phyloP scores from a whole-genome alignment of 148 eudicot species.

The Cornus florida region DNA sequence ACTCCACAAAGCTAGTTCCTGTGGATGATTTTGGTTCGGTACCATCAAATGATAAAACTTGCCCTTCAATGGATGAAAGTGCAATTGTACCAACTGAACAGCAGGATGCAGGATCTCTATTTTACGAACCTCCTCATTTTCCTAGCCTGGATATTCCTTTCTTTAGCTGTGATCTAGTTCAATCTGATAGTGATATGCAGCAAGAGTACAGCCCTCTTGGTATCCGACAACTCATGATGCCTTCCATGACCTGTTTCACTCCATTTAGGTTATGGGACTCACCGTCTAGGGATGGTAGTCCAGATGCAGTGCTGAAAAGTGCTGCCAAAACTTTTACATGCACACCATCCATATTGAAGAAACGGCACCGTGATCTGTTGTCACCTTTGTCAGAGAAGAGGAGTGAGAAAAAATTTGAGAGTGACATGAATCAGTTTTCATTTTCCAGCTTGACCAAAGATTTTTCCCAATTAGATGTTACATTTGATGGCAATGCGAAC shows the following conservation, averaged over 20 bases:
- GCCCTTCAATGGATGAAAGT: conserved; percentile 32
- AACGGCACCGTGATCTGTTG: conserved; percentile 74
- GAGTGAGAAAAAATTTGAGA: conserved; percentile 63
- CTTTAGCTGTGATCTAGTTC: conserved; percentile 90
- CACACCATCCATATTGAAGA: conserved; percentile 91
- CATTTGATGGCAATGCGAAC: conserved; percentile 42
- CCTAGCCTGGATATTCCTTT: conserved; percentile 90
- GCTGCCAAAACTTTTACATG: conserved; percentile 79
- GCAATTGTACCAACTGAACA: conserved; percentile 23
- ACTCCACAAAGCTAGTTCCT: conserved; percentile 43
- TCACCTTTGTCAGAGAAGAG: conserved; percentile 93
- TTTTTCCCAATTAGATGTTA: conserved; percentile 65
- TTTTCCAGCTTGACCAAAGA: conserved; percentile 59
- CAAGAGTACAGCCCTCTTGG: conserved; percentile 97
- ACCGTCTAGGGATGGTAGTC: conserved; percentile 61
- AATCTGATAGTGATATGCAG: conserved; percentile 58
- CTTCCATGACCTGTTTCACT: conserved; percentile 53
- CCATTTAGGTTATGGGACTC: conserved; percentile 90
- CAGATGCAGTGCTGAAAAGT: conserved; percentile 76
- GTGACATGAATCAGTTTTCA: conserved; percentile 40
- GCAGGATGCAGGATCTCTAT: conserved; percentile 60
- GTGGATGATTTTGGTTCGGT: conserved; percentile 48
- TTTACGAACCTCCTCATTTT: conserved; percentile 88
- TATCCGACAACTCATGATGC: conserved; percentile 74
- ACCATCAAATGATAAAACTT: conserved; percentile 28